Base-by-base conservation (phyloP, 1,139 yeast genomes). In the Petasospora fabianii region DNA sequence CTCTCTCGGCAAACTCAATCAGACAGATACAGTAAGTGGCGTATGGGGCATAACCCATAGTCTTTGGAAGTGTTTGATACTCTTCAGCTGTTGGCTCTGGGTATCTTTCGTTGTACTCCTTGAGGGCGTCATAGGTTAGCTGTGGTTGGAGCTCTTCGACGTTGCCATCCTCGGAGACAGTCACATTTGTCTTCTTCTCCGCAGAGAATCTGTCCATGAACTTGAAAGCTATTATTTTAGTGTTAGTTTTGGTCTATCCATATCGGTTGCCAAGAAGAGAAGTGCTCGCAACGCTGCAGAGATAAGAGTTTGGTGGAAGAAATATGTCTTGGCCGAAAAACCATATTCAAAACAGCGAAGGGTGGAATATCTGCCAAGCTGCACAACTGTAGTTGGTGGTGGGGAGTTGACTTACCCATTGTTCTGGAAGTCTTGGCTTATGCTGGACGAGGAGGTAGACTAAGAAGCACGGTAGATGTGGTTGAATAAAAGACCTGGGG, bases 21-120 rank as follows among this genome's bases (percentile, higher is more conserved):
- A 84, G 48, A 22, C 90, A 88, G 37, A 84, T 84, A 42, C 82
- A 69, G 79, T 84, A 84, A 50, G 85, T 79, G 11, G 69, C 55
- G 27, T 54, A 44, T 3, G 80, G 80, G 3, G 63, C 68, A 58
- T 41, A 62, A 24, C 56, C 75, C 0, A 44, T 30, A 21, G 24
- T 39, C 29, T 27, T 36, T 30, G 41, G 43, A 11, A 51, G 34
- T 10, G 44, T 41, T 2, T 32, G 34, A 21, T 49, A 47, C 22
- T 51, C 53, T 29, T 48, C 51, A 10, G 37, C 38, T 6, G 55
- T 51, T 30, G 55, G 55, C 28, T 46, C 51, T 12, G 53, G 52
- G 35, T 15, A 48, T 12, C 34, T 33, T 17, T 43, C 44, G 13
- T 48, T 49, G 36, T 48, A 48, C 30, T 41, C 50, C 21, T 34